These are phyloP conservation scores for Aureobasidium vineae DNA, from an alignment of 2,329 filamentous ascomycete species.

Conservation along the genomic window DNA sequence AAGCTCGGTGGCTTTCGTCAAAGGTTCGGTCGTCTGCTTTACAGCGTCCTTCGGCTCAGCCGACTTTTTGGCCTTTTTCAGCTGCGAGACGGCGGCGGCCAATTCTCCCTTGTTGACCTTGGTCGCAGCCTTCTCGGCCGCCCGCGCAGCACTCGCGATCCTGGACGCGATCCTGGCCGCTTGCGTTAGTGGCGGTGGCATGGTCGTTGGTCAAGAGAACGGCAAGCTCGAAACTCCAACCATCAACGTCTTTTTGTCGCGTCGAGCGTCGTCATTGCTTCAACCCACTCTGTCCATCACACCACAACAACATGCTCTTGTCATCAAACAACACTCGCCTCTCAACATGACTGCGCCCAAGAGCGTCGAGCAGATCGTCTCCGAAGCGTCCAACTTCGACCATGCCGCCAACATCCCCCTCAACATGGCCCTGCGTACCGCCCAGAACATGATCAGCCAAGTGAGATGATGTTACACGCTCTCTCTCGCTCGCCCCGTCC, in stretches of 20 bases:
- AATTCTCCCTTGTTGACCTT: neutral
- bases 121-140: neutral
- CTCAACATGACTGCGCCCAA: slow-evolving; percentile 51
- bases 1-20: neutral
- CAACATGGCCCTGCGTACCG: slow-evolving; percentile 77
- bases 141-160: slow-evolving; percentile 7
- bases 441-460: slow-evolving; percentile 76
- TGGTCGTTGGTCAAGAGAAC: neutral
- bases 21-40: neutral
- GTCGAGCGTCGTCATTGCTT: neutral
- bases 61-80: neutral
- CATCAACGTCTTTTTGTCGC: slow-evolving; percentile 20
- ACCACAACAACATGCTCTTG: neutral
- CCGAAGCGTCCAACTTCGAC: slow-evolving; percentile 73
- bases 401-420: slow-evolving; percentile 76
- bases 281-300: neutral
- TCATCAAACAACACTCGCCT: neutral
- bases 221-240: neutral
- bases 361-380: slow-evolving; percentile 73
- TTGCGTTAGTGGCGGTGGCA: neutral
- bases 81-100: neutral
- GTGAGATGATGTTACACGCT: slow-evolving; percentile 47
- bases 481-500: slow-evolving; percentile 26
- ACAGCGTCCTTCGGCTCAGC: too few species aligned
- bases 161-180: neutral